These are phyloP conservation scores for Plasmodium gallinaceum DNA, from an alignment of 169 alveolate genomes.

Conservation along the genomic window DNA sequence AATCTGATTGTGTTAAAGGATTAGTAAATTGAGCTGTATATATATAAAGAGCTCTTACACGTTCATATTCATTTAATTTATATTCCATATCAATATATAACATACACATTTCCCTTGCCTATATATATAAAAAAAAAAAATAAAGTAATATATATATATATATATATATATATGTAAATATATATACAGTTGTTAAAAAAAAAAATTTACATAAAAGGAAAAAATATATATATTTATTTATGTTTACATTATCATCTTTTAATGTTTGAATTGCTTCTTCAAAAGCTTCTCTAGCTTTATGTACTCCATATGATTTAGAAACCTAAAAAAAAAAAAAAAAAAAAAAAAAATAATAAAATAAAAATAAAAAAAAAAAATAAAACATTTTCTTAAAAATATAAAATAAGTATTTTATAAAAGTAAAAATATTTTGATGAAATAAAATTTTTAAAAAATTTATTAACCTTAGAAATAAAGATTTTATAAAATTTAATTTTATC, in stretches of 20 bases:
- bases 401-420: neutral
- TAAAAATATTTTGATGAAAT: neutral
- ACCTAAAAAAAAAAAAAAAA: constrained; percentile 24
- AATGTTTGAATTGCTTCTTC: constrained; percentile 74
- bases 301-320: constrained; percentile 65
- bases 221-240: neutral
- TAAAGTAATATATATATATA: neutral
- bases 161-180: too few relatives aligned
- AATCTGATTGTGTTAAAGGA: constrained; percentile 74
- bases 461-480: constrained; percentile 57
- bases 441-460: neutral
- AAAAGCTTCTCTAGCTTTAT: constrained; percentile 70
- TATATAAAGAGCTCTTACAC: constrained; percentile 91
- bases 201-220: neutral
- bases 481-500: constrained; percentile 78
- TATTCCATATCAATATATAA: constrained; percentile 90
- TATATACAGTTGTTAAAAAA: neutral
- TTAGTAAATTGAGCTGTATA: constrained; percentile 89
- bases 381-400: neutral
- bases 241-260: constrained; percentile 49
- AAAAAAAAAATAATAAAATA: neutral
- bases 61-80: constrained; percentile 91
- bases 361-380: neutral
- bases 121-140: neutral
- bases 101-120: constrained; percentile 89